phyloP scores from a whole-genome alignment of 805 yeast species.

The Saccharomycopsis vini region DNA sequence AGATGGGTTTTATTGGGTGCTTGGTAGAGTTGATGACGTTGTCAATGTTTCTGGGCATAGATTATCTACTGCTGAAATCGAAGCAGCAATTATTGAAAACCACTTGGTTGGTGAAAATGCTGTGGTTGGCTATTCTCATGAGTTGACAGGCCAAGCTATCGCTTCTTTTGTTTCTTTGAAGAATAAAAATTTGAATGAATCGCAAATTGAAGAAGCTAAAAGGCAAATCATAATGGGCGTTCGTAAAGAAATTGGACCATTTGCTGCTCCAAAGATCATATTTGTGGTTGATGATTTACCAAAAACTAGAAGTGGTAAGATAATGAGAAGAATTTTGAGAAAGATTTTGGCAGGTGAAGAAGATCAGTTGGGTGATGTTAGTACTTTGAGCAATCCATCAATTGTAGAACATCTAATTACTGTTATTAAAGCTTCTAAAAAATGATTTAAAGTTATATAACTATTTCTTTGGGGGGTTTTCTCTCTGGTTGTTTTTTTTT shows the following conservation, averaged over 20 bases:
- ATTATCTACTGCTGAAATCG: constrained; percentile 83
- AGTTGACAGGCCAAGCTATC: constrained; percentile 80
- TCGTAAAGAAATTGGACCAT: constrained; percentile 74
- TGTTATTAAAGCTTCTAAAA: constrained; percentile 27
- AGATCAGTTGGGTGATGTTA: constrained; percentile 72
- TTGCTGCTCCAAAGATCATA: constrained; percentile 75
- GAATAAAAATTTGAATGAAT: constrained; percentile 34
- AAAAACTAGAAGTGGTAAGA: constrained; percentile 80
- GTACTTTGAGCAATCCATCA: constrained; percentile 70
- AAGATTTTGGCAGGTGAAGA: constrained; percentile 68
- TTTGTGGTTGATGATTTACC: constrained; percentile 71
- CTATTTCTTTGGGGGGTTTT: too few species aligned
- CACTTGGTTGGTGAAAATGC: constrained; percentile 67
- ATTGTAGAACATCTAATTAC: constrained; percentile 60
- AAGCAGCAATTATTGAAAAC: constrained; percentile 72
- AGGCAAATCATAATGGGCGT: constrained; percentile 61
- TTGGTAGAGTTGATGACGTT: constrained; percentile 84
- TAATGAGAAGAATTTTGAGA: constrained; percentile 79
- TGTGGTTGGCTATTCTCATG: constrained; percentile 76
- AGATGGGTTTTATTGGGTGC: constrained; percentile 79
- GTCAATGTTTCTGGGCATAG: constrained; percentile 84
- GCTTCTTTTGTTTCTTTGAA: constrained; percentile 74
- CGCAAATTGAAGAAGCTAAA: constrained; percentile 45
- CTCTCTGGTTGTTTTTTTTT: too few species aligned
- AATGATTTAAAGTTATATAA: too few species aligned